These are phyloP conservation scores for Venturia pyrina DNA, from an alignment of 2,329 filamentous ascomycete genomes.

Conservation along the genomic window DNA sequence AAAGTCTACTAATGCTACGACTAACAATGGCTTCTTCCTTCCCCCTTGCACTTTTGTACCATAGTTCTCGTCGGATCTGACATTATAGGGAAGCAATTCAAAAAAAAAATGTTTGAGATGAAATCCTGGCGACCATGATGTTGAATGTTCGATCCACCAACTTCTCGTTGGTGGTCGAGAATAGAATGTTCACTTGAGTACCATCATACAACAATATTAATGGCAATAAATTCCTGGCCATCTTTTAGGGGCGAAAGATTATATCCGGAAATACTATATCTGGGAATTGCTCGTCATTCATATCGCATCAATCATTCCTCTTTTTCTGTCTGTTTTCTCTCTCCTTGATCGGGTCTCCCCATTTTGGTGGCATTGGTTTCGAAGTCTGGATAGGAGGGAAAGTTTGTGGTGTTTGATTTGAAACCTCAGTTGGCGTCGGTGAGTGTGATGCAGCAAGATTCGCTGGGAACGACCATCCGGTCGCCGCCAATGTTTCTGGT, in stretches of 20 bases:
- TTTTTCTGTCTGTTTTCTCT: background rate
- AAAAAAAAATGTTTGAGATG: background rate
- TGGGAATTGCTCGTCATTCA: no score
- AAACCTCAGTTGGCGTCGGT: background rate
- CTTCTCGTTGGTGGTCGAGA: no score
- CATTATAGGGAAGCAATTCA: background rate
- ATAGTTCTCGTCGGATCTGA: background rate
- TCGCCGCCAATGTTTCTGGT: background rate
- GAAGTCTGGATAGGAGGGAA: background rate
- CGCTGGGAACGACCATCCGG: background rate
- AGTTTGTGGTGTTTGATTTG: background rate
- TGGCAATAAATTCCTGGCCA: no score
- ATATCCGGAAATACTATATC: no score
- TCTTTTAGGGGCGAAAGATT: no score
- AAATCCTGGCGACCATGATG: background rate
- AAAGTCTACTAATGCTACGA: background rate
- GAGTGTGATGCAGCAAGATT: background rate
- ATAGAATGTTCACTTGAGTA: no score
- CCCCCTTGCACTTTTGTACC: background rate
- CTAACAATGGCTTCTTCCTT: background rate
- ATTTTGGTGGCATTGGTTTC: background rate
- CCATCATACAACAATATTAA: no score
- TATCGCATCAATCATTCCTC: background rate
- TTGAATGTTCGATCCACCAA: background rate
- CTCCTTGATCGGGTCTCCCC: background rate